Evolutionary conservation across 192 early-diverging fungal genomes (phyloP), one percentile per base, ranked within the genome.

Genomic region (Mortierella hygrophila): DNA sequence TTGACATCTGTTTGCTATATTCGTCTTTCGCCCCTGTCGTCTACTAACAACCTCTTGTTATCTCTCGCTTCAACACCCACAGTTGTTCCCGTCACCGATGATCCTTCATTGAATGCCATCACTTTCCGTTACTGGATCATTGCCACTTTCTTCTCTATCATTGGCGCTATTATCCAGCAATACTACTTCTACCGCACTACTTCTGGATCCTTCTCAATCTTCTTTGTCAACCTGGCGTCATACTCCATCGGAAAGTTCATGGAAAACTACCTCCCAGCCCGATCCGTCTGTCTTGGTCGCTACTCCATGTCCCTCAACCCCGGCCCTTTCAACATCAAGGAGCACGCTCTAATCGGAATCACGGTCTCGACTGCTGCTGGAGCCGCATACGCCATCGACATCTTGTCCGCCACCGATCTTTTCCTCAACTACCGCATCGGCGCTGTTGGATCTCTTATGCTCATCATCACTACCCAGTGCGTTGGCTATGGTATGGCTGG

Each of bases 251-350:
- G 89, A 8, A 72, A 70, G 41, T 60, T 35, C 26, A 82, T 89
- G 75, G 88, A 78, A 6, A 71, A 70, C 0, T 16, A n/a, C 46
- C 57, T 83, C 3, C 82, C 82, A 7, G 60, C 13, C 32, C 60
- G 60, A 65, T 65, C 60, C 11, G 8, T 65, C 60, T 13, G 29
- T 83, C 57, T 73, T 69, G n/a, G 70, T 26, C 60, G 76, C 1
- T 37, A 77, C n/a, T 26, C 13, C 2, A 16, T 83, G 47, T 78
- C 82, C 3, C 71, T 83, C 21, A 83, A 83, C 76, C 76, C 82
- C 1, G 82, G 88, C 6, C 88, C 84, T 13, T 95, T 95, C 81
- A 92, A 91, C 54, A 86, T 94, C 75, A 95, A 95, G 63, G 94
- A 95, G 78, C 94, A 94, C 44, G 92, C 90, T 55, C 70, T 94